Evolutionary conservation across 2,329 filamentous ascomycete genomes (phyloP).

Genomic region (Aspergillus sojae): DNA sequence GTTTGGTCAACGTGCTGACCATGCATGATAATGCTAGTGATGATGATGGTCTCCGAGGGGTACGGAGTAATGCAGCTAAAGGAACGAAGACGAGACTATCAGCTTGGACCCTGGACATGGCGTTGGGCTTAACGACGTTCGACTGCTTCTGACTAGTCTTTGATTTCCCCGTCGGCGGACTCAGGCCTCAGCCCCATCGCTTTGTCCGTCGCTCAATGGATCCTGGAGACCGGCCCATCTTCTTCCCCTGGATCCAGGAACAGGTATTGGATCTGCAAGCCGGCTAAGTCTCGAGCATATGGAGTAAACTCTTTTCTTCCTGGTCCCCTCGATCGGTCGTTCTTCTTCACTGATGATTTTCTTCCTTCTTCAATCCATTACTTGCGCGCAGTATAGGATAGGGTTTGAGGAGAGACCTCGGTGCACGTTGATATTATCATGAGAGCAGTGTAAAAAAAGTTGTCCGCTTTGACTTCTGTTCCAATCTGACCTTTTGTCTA

Average conservation of each 20-base stretch:
- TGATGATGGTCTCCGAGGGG: not conserved
- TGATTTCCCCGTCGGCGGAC: constrained; percentile 6
- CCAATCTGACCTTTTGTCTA: not conserved
- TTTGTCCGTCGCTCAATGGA: constrained; percentile 12
- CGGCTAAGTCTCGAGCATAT: constrained; percentile 3
- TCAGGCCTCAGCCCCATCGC: constrained; percentile 13
- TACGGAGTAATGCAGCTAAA: not conserved
- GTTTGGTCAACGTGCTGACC: not conserved
- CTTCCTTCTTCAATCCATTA: constrained; percentile 1
- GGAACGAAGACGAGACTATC: not conserved
- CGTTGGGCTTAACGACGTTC: not conserved
- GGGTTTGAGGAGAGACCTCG: not conserved
- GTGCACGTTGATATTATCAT: constrained; percentile 12
- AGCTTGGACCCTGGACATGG: not conserved
- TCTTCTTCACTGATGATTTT: not conserved
- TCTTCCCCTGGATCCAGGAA: constrained; percentile 20
- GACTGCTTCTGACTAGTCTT: not conserved
- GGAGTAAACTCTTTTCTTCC: constrained; percentile 10
- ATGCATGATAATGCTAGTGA: not conserved
- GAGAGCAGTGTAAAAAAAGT: constrained; percentile 6
- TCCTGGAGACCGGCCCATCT: constrained; percentile 18
- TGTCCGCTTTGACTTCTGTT: not conserved
- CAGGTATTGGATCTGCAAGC: constrained; percentile 23
- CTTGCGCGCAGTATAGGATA: constrained; percentile 1
- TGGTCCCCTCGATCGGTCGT: constrained; percentile 6